Percentiles rank a stretch among this genome's conserved stretches.
Conservation (phyloP, 2,329 filamentous ascomycete species). For the Magnaporthales sp. region DNA sequence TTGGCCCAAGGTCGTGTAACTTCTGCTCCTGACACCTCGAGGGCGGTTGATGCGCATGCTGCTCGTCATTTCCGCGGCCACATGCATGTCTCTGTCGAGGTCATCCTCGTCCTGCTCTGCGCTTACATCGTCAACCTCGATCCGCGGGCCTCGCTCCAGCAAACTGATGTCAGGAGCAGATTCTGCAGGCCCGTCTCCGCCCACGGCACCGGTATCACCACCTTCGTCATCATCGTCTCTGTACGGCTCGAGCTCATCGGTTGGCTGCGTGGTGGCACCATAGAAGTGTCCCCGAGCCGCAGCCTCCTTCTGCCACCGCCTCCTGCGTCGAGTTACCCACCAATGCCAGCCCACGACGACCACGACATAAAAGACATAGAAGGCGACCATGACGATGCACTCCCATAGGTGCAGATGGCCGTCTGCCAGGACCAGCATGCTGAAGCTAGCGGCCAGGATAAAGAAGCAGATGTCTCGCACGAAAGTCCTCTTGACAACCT, state of each 20-base stretch:
- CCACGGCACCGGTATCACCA: constrained; percentile 29
- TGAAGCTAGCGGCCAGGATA: constrained; percentile 76
- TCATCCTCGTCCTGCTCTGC: constrained; percentile 32
- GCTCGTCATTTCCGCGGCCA: constrained; percentile 76
- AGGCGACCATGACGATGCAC: constrained; percentile 79
- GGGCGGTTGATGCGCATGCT: constrained; percentile 85
- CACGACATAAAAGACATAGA: constrained; percentile 82
- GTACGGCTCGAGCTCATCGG: constrained; percentile 55
- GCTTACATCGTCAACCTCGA: constrained; percentile 27
- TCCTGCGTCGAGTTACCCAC: constrained; percentile 57
- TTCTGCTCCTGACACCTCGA: constrained; percentile 40
- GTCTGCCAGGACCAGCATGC: constrained; percentile 79
- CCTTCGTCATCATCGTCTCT: constrained; percentile 53
- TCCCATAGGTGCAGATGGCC: constrained; percentile 82
- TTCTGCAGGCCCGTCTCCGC: constrained; percentile 7
- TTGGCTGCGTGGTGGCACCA: constrained; percentile 38
- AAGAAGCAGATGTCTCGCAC: constrained; percentile 90
- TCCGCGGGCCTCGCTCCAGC: constrained; percentile 35
- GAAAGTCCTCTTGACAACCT: constrained; percentile 82
- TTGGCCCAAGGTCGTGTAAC: constrained; percentile 68
- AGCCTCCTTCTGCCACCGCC: constrained; percentile 55
- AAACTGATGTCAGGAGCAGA: constrained; percentile 27
- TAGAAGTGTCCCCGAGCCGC: constrained; percentile 69
- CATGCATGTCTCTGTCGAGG: constrained; percentile 51
- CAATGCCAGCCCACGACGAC: constrained; percentile 92